These are phyloP conservation scores for Cladosporium halotolerans DNA, from an alignment of 2,329 filamentous ascomycete species.

Conservation along the genomic window DNA sequence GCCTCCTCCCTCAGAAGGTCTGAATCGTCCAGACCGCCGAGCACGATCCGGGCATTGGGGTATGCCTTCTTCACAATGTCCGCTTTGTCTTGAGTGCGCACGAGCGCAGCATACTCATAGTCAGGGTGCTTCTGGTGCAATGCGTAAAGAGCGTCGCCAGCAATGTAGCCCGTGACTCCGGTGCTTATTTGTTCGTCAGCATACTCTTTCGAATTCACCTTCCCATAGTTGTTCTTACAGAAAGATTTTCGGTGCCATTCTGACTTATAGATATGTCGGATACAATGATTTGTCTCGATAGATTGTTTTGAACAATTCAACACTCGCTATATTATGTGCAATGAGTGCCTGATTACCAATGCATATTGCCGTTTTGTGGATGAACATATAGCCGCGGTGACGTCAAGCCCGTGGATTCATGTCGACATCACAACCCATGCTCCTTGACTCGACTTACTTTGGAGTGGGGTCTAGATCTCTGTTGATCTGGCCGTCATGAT, in stretches of 20 bases:
- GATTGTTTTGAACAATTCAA: not conserved
- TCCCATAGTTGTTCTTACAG: constrained; percentile 17
- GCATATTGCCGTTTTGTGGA: not conserved
- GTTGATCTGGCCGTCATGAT: too few species aligned
- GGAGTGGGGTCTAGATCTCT: too few species aligned
- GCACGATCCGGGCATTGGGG: constrained; percentile 42
- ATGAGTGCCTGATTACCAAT: not conserved
- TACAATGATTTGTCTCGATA: not conserved
- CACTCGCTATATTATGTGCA: not conserved
- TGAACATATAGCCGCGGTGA: not conserved
- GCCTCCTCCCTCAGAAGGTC: constrained; percentile 42
- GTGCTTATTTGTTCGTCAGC: constrained; percentile 16
- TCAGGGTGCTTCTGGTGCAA: constrained; percentile 44
- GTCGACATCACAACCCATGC: too few species aligned
- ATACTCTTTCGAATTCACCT: not conserved
- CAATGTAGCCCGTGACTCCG: constrained; percentile 37
- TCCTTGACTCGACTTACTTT: too few species aligned
- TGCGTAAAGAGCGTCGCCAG: constrained; percentile 40
- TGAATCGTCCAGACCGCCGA: constrained; percentile 45
- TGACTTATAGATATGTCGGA: not conserved
- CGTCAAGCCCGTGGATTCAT: too few species aligned
- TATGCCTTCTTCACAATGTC: constrained; percentile 32
- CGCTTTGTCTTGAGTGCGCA: constrained; percentile 46
- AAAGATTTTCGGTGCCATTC: constrained; percentile 27
- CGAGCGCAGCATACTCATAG: constrained; percentile 43